Percentiles rank a stretch among this genome's conserved stretches.
Evolutionary conservation across 1,139 yeast genomes (phyloP).

Genomic region (Taphrina flavorubra): DNA sequence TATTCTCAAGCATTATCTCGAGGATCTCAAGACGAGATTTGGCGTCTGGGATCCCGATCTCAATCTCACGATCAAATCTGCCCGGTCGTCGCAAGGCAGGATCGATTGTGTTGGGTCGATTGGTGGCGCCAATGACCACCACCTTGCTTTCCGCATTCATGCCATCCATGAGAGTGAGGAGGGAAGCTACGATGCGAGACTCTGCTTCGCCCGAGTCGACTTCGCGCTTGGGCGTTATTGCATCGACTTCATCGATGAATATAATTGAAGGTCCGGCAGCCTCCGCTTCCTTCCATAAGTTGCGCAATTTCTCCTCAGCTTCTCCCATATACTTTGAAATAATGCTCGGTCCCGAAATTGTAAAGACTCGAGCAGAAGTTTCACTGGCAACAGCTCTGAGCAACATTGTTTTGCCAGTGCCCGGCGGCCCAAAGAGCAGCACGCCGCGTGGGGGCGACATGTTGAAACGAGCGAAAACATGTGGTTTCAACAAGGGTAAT

Average conservation of each 20-base stretch:
- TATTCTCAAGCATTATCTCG: constrained; percentile 63
- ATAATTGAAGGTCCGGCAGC: constrained; percentile 84
- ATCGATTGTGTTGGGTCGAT: constrained; percentile 80
- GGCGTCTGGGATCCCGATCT: constrained; percentile 96
- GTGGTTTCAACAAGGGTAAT: constrained; percentile 79
- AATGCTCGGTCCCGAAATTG: constrained; percentile 88
- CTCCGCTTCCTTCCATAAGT: constrained; percentile 81
- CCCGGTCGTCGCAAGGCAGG: constrained; percentile 92
- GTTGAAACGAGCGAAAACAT: constrained; percentile 80
- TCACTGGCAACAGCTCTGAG: constrained; percentile 79
- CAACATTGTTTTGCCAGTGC: constrained; percentile 94
- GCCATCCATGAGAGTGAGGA: constrained; percentile 88
- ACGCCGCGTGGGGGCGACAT: constrained; percentile 90
- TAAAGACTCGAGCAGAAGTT: constrained; percentile 73
- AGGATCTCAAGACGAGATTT: constrained; percentile 90
- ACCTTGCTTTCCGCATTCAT: constrained; percentile 64
- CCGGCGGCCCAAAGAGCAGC: constrained; percentile 92
- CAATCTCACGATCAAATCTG: constrained; percentile 91
- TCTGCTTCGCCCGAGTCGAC: constrained; percentile 92
- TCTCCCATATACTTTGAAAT: constrained; percentile 93
- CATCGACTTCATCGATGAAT: constrained; percentile 90
- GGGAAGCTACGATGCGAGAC: constrained; percentile 84
- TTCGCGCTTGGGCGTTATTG: constrained; percentile 80
- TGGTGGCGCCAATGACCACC: constrained; percentile 82
- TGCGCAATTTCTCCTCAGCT: constrained; percentile 81